Conservation (phyloP, 2,329 filamentous ascomycete species). For the Alternaria angustiovoidea region DNA sequence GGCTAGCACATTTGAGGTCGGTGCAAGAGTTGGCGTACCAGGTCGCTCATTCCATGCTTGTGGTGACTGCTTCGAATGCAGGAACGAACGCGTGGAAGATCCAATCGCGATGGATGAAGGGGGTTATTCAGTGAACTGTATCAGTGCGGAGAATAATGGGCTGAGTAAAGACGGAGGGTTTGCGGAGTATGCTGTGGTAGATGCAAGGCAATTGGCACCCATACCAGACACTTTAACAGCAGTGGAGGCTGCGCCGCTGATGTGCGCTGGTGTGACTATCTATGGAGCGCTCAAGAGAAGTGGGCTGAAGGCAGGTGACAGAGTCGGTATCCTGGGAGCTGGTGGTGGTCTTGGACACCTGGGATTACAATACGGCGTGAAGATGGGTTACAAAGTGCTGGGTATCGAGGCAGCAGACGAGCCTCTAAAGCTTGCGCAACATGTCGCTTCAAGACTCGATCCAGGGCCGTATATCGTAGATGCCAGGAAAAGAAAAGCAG, state of each 20-base stretch:
- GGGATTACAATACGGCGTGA: conserved; percentile 40
- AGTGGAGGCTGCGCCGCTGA: conserved; percentile 52
- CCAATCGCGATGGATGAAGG: conserved; percentile 44
- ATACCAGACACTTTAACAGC: conserved; percentile 47
- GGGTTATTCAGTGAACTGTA: conserved; percentile 55
- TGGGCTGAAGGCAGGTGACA: conserved; percentile 37
- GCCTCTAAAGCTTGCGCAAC: conserved; percentile 47
- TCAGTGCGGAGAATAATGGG: conserved; percentile 42
- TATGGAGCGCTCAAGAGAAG: conserved; percentile 53
- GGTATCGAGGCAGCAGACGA: conserved; percentile 53
- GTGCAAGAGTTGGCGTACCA: conserved; percentile 53
- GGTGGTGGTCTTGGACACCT: conserved; percentile 47
- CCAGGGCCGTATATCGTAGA: conserved; percentile 51
- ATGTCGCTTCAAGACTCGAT: conserved; percentile 27
- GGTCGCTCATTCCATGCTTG: conserved; percentile 55
- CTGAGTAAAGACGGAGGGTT: conserved; percentile 52
- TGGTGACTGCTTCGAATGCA: conserved; percentile 54
- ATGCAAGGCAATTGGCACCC: conserved; percentile 50
- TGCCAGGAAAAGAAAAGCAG: conserved; percentile 44
- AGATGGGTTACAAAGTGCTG: conserved; percentile 47
- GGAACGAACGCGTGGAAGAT: conserved; percentile 28
- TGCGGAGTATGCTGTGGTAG: conserved; percentile 54
- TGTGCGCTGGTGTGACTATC: conserved; percentile 56
- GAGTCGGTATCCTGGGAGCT: conserved; percentile 54
- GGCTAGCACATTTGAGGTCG: conserved; percentile 29